Percentiles rank a stretch among this genome's conserved stretches.
Conservation (phyloP, 169 alveolate genomes). For the Plasmodium sp. region DNA sequence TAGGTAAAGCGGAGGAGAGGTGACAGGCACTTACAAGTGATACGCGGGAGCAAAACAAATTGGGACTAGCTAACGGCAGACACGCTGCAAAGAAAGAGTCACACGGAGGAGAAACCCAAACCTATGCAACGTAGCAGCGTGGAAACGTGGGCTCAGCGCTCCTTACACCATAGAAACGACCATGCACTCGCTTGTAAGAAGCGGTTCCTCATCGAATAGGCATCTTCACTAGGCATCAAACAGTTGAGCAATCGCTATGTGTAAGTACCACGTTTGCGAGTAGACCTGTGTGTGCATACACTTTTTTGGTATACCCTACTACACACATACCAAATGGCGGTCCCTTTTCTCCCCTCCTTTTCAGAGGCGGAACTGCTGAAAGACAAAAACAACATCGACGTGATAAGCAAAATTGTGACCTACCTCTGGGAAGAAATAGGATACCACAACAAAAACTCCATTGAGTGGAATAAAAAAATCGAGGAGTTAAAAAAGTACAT, state of each 20-base stretch:
- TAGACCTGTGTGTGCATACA: neutral
- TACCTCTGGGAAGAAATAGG: constrained; percentile 35
- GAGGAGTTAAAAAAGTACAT: constrained; percentile 42
- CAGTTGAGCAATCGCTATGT: neutral
- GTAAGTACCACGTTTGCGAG: neutral
- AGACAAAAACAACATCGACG: constrained; percentile 54
- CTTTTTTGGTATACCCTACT: neutral
- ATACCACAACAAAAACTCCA: constrained; percentile 45
- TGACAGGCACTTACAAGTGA: neutral
- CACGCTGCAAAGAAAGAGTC: neutral
- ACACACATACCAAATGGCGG: neutral
- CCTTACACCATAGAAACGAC: neutral
- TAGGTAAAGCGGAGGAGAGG: constrained; percentile 12
- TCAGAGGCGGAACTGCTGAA: constrained; percentile 21
- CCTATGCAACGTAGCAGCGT: neutral
- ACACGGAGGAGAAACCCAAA: neutral
- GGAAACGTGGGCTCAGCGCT: neutral
- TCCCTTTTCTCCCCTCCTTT: neutral
- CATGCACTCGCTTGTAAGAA: neutral
- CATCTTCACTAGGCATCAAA: neutral
- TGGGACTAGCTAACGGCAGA: neutral
- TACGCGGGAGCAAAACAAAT: neutral
- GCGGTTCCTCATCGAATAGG: neutral
- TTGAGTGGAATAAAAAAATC: constrained; percentile 56
- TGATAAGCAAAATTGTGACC: constrained; percentile 17